These are phyloP conservation scores for Cyclotella cryptica DNA, from an alignment of 108 stramenopile species.

Conservation along the genomic window DNA sequence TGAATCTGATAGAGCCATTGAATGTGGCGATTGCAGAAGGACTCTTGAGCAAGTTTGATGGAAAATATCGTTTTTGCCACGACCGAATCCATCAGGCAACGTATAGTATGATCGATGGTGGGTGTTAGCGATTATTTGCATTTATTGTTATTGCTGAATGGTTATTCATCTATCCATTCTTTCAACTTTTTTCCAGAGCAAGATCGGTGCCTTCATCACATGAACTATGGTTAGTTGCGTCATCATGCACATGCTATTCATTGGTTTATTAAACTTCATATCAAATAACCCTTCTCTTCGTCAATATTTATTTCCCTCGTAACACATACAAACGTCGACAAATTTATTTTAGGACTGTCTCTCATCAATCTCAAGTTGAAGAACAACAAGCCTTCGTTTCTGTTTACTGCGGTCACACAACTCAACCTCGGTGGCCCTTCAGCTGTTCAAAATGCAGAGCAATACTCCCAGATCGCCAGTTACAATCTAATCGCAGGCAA, in stretches of 20 bases:
- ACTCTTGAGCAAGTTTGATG: not conserved
- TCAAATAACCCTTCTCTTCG: too few species aligned
- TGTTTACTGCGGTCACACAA: conserved; percentile 30
- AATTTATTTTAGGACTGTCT: not conserved
- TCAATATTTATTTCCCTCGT: too few species aligned
- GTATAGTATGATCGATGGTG: conserved; percentile 30
- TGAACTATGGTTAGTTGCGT: conserved; percentile 2
- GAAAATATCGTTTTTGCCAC: not conserved
- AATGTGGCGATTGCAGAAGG: conserved; percentile 11
- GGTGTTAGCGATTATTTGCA: too few species aligned
- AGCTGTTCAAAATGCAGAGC: not conserved
- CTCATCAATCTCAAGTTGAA: not conserved
- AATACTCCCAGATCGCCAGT: not conserved
- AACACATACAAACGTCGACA: too few species aligned
- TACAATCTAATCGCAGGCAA: conserved; percentile 28
- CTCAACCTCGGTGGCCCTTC: conserved; percentile 33
- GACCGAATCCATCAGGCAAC: conserved; percentile 38
- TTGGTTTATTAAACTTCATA: too few species aligned
- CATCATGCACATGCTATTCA: too few species aligned
- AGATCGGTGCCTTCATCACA: conserved; percentile 26
- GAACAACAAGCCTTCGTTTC: not conserved
- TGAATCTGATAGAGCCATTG: not conserved
- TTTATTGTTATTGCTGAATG: too few species aligned
- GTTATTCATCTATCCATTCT: too few species aligned
- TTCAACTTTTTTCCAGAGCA: not conserved